Base-by-base conservation (phyloP, 2,329 filamentous ascomycete species). In the Albophoma yamanashiensis region DNA sequence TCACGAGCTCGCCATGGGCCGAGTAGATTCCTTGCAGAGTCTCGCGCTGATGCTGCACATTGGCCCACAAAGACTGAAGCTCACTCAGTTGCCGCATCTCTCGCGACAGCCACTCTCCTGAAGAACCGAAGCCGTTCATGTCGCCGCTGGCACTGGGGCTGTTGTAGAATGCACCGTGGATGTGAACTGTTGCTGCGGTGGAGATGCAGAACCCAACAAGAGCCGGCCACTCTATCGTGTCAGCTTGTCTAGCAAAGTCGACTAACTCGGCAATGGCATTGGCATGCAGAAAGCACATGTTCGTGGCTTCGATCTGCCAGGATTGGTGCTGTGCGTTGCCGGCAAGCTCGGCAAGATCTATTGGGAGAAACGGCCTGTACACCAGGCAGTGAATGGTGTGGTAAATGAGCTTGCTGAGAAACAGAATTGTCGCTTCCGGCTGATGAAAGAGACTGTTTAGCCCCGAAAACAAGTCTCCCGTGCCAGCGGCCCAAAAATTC, bases 301-400 rank as follows among this genome's bases (percentile, higher is more conserved):
- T 93, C 0, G 91, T 95, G 0, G 91, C 90, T 70, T 95, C 90
- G 56, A 95, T 93, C 70, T 95, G 91, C 91, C 91, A 96, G 36
- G 89, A 92, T 70, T 95, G 91, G 65, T 95, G 89, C 67, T 95
- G 91, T 1, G 89, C 89, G 0, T 84, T 88, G 17, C 89, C 89
- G 15, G 89, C 84, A 8, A 96, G 82, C 70, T 95, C 91, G 31
- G 88, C 84, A 4, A 95, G 78, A 70, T 95, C 89, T 63, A 96
- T 89, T 0, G 91, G 91, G 7, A 96, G 78, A 72, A 96, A 96
- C 0, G 91, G 91, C 20, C 91, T 84, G 69, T 95, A 96, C 52
- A 95, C 87, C 57, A 96, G 79, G 68, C 91, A 95, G 73, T 95
- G 89, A 53, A 94, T 87, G 17, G 94, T 79, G 69, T 96, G 91